Evolutionary conservation across 768 basidiomycete species (phyloP).

Genomic region (Boletus sp.): DNA sequence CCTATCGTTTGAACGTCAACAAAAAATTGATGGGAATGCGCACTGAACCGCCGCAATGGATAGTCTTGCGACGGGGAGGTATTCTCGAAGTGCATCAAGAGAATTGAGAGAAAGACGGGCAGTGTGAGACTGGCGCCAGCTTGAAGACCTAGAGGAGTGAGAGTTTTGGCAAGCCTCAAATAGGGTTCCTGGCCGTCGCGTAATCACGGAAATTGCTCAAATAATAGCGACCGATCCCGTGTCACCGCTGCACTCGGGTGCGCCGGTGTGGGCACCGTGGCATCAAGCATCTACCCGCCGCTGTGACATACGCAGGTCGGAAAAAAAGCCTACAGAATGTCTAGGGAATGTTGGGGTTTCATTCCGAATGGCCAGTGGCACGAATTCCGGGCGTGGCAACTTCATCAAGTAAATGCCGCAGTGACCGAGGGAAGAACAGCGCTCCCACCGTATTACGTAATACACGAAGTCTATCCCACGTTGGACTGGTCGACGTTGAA

Average conservation of each 20-base stretch:
- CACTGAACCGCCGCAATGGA: conserved; percentile 14
- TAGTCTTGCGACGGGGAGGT: conserved; percentile 10
- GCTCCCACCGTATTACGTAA: neutral
- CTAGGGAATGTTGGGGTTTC: neutral
- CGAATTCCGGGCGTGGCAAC: neutral
- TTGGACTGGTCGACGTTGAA: no score
- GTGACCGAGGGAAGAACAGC: no score
- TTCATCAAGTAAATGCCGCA: neutral
- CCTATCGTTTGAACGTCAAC: conserved; percentile 11
- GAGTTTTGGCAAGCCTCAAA: conserved; percentile 9
- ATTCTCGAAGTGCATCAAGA: conserved; percentile 21
- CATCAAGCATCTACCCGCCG: neutral
- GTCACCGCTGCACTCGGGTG: neutral
- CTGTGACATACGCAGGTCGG: neutral
- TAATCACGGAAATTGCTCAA: conserved; percentile 17
- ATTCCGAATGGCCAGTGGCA: no score
- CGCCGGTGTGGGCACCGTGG: no score
- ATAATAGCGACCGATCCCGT: neutral
- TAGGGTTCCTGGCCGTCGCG: conserved; percentile 15
- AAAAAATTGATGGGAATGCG: conserved; percentile 3
- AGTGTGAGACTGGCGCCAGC: conserved; percentile 9
- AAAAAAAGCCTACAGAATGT: neutral
- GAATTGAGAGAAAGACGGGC: neutral
- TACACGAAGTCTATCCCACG: neutral
- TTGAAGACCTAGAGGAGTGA: conserved; percentile 8